phyloP scores from a whole-genome alignment of 495 filamentous ascomycete species.

The Penicillium goetzii region DNA sequence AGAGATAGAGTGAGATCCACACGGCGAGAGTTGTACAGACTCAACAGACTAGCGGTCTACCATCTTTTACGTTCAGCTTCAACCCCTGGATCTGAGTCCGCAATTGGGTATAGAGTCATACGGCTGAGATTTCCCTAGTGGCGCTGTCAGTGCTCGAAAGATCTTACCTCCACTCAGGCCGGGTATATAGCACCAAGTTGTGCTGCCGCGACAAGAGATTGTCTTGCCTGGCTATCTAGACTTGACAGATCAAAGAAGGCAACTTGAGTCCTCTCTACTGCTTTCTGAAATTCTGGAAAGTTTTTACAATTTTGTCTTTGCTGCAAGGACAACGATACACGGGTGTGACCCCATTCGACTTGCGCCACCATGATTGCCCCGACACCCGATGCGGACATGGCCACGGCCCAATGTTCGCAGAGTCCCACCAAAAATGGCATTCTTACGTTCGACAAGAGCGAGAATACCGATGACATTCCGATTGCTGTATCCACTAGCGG shows the following conservation, averaged over 20 bases:
- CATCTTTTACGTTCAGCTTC: constrained; percentile 22
- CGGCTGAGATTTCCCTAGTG: neutral
- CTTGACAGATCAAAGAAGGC: constrained; percentile 1
- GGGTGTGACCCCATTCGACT: constrained; percentile 15
- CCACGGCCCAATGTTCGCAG: constrained; percentile 12
- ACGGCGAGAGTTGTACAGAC: constrained; percentile 27
- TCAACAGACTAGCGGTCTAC: constrained; percentile 11
- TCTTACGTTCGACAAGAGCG: neutral
- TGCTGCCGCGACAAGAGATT: constrained; percentile 1
- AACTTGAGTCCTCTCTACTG: neutral
- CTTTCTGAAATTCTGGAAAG: neutral
- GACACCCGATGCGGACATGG: constrained; percentile 21
- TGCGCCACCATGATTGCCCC: constrained; percentile 29
- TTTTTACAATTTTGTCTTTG: neutral
- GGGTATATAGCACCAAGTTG: constrained; percentile 27
- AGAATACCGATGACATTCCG: constrained; percentile 5
- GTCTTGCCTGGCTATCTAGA: neutral
- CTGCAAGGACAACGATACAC: constrained; percentile 2
- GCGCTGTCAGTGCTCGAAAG: neutral
- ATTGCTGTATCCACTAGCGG: constrained; percentile 9
- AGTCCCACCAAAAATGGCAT: constrained; percentile 15
- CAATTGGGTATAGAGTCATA: constrained; percentile 31
- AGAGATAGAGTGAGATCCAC: neutral
- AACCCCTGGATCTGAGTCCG: constrained; percentile 29
- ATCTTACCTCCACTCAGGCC: neutral